Conservation (phyloP, 2,329 filamentous ascomycete genomes). For the Pyricularia grisea region DNA sequence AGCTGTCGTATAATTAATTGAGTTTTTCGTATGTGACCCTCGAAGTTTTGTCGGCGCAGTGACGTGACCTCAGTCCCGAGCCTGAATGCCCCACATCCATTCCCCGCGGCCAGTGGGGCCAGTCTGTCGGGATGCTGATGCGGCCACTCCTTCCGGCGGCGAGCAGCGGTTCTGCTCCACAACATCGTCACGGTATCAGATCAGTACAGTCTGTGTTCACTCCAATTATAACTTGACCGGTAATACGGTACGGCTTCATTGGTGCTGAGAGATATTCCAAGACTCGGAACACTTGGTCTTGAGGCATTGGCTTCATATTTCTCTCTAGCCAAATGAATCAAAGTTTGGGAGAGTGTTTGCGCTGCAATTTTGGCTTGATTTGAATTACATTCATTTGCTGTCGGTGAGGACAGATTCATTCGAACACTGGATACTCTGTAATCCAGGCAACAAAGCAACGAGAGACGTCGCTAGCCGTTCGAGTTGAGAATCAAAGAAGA, state of each 20-base stretch:
- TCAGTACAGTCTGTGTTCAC: background rate
- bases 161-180: background rate
- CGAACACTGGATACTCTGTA: background rate
- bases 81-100: background rate
- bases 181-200: background rate
- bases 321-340: background rate
- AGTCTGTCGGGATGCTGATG: background rate
- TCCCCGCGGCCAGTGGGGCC: background rate
- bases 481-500: background rate
- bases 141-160: background rate
- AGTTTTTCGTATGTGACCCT: background rate
- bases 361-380: background rate
- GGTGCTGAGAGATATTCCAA: background rate
- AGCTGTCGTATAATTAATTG: background rate
- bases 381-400: background rate
- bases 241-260: background rate
- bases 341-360: no score
- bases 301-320: background rate
- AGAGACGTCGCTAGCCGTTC: background rate
- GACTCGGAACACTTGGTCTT: background rate
- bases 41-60: background rate
- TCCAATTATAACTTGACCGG: background rate
- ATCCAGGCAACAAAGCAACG: background rate
- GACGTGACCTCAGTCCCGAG: background rate
- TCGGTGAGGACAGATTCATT: background rate